Conservation (phyloP, 805 yeast genomes). For the Candida germanica region DNA sequence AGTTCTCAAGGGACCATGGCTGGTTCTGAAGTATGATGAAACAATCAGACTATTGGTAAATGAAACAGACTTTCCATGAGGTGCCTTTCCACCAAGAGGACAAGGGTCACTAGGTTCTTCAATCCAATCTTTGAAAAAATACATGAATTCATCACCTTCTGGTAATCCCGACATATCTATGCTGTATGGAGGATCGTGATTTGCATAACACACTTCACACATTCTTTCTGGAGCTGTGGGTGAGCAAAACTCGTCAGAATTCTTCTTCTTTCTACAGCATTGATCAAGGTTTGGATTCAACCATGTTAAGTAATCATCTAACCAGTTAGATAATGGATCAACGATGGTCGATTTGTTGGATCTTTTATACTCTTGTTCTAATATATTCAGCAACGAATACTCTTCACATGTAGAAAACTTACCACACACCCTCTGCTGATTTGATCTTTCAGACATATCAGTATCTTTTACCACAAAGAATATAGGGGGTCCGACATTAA, state of each 20-base stretch:
- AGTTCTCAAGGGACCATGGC: slow-evolving; percentile 75
- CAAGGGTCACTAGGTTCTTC: slow-evolving; percentile 82
- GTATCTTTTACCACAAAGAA: slow-evolving; percentile 75
- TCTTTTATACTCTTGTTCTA: slow-evolving; percentile 81
- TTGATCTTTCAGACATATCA: slow-evolving; percentile 56
- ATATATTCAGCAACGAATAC: slow-evolving; percentile 70
- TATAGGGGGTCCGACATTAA: slow-evolving; percentile 89
- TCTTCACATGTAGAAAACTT: slow-evolving; percentile 81
- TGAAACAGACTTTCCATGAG: slow-evolving; percentile 63
- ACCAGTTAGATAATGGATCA: slow-evolving; percentile 89
- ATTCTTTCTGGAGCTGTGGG: slow-evolving; percentile 65
- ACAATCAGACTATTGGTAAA: slow-evolving; percentile 41
- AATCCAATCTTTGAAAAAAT: slow-evolving; percentile 78
- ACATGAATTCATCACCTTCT: slow-evolving; percentile 62
- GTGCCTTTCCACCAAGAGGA: slow-evolving; percentile 94
- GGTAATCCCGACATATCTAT: slow-evolving; percentile 84
- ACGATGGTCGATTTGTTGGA: slow-evolving; percentile 60
- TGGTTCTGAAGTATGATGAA: slow-evolving; percentile 72
- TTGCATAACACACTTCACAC: slow-evolving; percentile 70
- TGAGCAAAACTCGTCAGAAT: slow-evolving; percentile 54
- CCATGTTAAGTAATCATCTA: slow-evolving; percentile 87
- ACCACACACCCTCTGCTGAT: slow-evolving; percentile 81
- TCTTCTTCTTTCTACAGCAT: slow-evolving; percentile 74
- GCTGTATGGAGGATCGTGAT: slow-evolving; percentile 60
- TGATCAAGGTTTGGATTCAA: slow-evolving; percentile 81